Evolutionary conservation across 768 basidiomycete genomes (phyloP), one percentile per base, ranked within the genome.

Genomic region (Amanita rubescens): DNA sequence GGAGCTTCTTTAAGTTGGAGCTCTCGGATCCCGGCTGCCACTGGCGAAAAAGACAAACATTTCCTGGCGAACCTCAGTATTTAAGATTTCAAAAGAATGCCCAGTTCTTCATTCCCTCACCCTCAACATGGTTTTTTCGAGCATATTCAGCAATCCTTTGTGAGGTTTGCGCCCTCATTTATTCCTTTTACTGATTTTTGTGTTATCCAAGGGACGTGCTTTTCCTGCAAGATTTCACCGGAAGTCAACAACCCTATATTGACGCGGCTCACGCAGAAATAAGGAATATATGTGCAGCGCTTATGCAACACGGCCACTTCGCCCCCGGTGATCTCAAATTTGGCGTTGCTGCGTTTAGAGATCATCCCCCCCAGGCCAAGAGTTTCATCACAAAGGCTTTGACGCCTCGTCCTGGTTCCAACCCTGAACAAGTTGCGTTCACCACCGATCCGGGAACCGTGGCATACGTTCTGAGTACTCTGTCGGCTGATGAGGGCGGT

Each of bases 381-480:
- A 67, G 19, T n/a, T 38, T 38, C 37, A 6, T 38, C 17, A 38
- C 37, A n/a, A 38, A 38, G n/a, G 37, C 37, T 38, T 17, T 38
- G n/a, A 38, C 37, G 8, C 37, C 37, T 0, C 15, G 15, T n/a
- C 37, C 37, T n/a, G 17, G 17, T 38, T n/a, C 37, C n/a, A n/a
- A 38, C 15, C 37, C 14, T 15, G n/a, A 15, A n/a, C 37, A 38
- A n/a, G 37, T 38, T 38, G 17, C 37, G 14, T 38, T 38, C 17
- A 38, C 37, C 2, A n/a, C 15, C 7, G 37, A 38, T n/a, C 37
- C 37, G 15, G n/a, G 37, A 7, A 7, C 2, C 7, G 37, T 38
- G n/a, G 37, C 71, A 74, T 51, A 66, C 80, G 17, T 71, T 69
- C 25, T 62, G 65, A 5, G 63, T 78, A 14, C 67, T 70, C 32